Conservation (phyloP, 495 filamentous ascomycete genomes). For the Parathielavia appendiculata region DNA sequence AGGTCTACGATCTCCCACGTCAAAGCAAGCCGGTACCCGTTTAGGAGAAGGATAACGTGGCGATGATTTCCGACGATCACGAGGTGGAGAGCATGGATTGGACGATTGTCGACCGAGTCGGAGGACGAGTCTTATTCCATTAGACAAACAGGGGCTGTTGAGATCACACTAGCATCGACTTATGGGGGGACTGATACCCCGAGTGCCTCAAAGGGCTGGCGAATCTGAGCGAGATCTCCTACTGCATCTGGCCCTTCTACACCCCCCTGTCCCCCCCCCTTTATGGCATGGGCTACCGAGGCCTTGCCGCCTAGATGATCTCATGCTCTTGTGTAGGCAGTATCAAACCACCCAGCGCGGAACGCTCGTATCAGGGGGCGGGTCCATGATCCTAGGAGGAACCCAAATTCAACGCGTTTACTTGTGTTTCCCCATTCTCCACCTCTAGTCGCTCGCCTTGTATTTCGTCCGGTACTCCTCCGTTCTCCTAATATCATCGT, state of each 20-base stretch:
- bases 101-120: background rate
- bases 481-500: slow-evolving; percentile 63
- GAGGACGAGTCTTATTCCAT: too few relatives aligned
- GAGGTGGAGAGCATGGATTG: background rate
- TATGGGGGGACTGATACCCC: background rate
- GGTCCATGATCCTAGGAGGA: background rate
- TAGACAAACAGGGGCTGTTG: background rate
- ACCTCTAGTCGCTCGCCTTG: slow-evolving; percentile 52
- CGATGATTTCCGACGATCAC: background rate
- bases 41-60: background rate
- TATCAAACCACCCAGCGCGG: background rate
- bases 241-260: background rate
- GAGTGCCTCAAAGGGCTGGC: background rate
- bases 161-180: background rate
- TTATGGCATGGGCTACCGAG: background rate
- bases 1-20: slow-evolving; percentile 10
- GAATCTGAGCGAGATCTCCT: background rate
- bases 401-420: background rate
- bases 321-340: background rate
- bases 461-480: slow-evolving; percentile 77
- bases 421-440: background rate
- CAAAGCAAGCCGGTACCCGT: background rate
- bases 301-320: background rate
- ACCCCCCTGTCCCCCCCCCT: background rate
- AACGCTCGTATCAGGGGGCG: background rate